Evolutionary conservation across 2,329 filamentous ascomycete species (phyloP).

Genomic region (Diaporthe longicolla): DNA sequence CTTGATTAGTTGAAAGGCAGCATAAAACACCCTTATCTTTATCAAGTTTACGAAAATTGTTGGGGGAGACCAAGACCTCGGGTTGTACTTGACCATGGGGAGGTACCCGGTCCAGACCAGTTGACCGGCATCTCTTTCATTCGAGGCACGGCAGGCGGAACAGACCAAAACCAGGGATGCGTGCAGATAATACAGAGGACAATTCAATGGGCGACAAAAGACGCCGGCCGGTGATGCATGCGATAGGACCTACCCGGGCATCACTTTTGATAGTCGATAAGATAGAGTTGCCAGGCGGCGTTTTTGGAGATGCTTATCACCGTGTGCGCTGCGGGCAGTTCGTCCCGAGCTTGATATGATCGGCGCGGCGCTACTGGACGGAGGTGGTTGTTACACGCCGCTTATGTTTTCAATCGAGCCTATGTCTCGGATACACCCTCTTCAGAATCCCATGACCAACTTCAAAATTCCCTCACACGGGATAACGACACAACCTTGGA

Average conservation of each 20-base stretch:
- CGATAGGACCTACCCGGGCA: not conserved
- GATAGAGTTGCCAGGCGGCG: conserved; percentile 33
- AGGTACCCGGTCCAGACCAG: too few species aligned
- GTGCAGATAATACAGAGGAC: too few species aligned
- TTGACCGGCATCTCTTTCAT: too few species aligned
- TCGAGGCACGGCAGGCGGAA: too few species aligned
- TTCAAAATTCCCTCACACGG: not conserved
- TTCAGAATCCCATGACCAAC: not conserved
- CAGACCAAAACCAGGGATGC: too few species aligned
- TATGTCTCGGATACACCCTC: not conserved
- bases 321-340: conserved; percentile 1
- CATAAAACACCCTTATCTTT: too few species aligned
- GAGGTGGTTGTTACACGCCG: conserved; percentile 6
- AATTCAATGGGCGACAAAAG: too few species aligned
- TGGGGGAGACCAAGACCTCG: too few species aligned
- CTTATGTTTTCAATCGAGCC: not conserved
- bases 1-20: too few species aligned
- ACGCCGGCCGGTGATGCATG: not conserved
- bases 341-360: conserved; percentile 6
- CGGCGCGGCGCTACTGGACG: conserved; percentile 5
- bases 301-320: conserved; percentile 8
- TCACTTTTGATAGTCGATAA: conserved; percentile 15
- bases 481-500: not conserved
- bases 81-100: too few species aligned
- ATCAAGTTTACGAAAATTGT: too few species aligned